These are phyloP conservation scores for Trichaptum fuscoviolaceum DNA, from an alignment of 768 basidiomycete genomes.

Conservation along the genomic window DNA sequence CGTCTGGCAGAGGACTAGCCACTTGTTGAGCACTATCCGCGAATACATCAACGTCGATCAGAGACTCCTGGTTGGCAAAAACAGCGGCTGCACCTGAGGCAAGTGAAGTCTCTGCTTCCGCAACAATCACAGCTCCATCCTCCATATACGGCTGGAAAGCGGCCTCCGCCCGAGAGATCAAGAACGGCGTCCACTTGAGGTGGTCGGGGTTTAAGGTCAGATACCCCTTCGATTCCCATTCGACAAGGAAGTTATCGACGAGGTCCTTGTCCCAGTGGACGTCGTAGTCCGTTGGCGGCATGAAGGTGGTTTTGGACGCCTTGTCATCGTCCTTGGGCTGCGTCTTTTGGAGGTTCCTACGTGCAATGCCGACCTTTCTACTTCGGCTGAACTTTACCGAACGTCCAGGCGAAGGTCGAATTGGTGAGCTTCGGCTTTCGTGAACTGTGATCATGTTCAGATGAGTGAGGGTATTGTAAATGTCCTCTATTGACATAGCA, in stretches of 20 bases:
- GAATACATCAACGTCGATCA: conserved; percentile 6
- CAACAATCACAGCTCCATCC: conserved; percentile 1
- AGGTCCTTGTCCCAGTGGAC: conserved; percentile 68
- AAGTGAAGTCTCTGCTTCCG: conserved; percentile 3
- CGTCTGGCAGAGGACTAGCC: background rate
- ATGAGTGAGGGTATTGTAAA: conserved; percentile 65
- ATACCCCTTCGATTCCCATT: conserved; percentile 77
- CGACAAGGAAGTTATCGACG: conserved; percentile 58
- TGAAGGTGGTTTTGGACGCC: conserved; percentile 45
- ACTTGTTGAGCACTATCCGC: background rate
- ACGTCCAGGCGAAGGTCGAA: conserved; percentile 70
- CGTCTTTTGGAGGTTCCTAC: conserved; percentile 55
- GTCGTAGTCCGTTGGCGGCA: conserved; percentile 64
- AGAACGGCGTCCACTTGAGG: conserved; percentile 93
- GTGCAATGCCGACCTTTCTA: conserved; percentile 50
- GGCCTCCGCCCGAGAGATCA: conserved; percentile 45
- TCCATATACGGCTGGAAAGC: conserved; percentile 6
- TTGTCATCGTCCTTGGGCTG: conserved; percentile 45
- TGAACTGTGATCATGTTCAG: conserved; percentile 68
- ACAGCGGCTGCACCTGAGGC: conserved; percentile 12
- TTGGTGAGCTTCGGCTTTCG: conserved; percentile 35
- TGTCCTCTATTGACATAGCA: conserved; percentile 88
- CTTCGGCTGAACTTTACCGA: conserved; percentile 71
- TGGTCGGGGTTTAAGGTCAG: conserved; percentile 72
- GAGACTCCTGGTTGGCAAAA: conserved; percentile 5